Evolutionary conservation across 331 rosid genomes (phyloP), one percentile per base, ranked within the genome.

Genomic region (Acacia concinna): DNA sequence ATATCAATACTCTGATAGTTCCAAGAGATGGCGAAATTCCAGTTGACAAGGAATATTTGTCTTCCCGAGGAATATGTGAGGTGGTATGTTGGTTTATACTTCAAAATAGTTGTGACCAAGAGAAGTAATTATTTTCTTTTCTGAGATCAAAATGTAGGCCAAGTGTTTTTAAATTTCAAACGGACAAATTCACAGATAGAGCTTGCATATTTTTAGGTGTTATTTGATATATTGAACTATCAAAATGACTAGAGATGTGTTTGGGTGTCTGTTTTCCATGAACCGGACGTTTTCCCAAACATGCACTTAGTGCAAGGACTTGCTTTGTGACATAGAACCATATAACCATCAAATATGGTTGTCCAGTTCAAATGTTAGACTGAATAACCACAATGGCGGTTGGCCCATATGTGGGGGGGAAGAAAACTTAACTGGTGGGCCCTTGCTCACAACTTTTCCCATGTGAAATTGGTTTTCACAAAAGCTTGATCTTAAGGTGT

Each of bases 1-100:
- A 94, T 79, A 78, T 94, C 81, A 92, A 89, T 71, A 87, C 98
- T 37, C 78, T 90, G 63, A 83, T 94, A 84, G 97, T 90, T 78
- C 94, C 98, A 67, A 89, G 84, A 83, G 86, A 86, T 20, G 88
- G 94, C 51, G 89, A 87, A 74, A 84, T 94, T 88, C 86, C 87
- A 14, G 86, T 90, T 69, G 91, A 94, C 82, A 68, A 30, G 78
- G 89, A 88, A 31, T 18, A 35, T 80, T 82, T 92, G 90, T 86
- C 92, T 82, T 80, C 91, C 75, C 88, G 88, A 87, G 93, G 97
- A 87, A 89, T 94, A 78, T 77, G 76, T 81, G 92, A 94, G 51
- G 97, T 92, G 98, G 98, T 90, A 90, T 76, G 93, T 62, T 81
- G 47, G 14, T 71, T 80, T 71, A 44, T 69, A 52, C 23, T 63